Conservation (phyloP, 2,329 filamentous ascomycete species). For the Arthrinium puccinioides region DNA sequence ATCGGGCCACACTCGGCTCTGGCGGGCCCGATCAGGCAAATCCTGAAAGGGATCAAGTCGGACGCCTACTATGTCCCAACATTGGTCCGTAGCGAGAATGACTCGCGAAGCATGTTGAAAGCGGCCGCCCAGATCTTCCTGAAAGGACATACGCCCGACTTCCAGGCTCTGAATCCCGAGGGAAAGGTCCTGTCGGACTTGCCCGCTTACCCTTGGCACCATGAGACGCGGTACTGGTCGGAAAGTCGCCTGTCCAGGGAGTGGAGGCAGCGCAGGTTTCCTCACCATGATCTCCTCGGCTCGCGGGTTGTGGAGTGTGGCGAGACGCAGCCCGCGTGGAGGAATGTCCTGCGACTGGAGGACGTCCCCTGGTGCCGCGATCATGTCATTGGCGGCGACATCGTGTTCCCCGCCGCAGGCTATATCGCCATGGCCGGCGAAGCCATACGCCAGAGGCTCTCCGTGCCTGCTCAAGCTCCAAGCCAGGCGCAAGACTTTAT, state of each 20-base stretch:
- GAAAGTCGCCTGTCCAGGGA: conserved; percentile 10
- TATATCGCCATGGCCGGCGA: conserved; percentile 7
- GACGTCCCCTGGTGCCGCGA: conserved; percentile 24
- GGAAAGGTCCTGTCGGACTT: conserved; percentile 4
- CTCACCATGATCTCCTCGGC: conserved; percentile 11
- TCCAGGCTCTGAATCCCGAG: conserved; percentile 1
- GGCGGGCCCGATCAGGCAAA: conserved; percentile 20
- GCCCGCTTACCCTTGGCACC: conserved; percentile 16
- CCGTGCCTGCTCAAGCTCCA: not conserved
- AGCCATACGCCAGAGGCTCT: conserved; percentile 3
- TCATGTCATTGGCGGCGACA: not conserved
- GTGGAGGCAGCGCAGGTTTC: conserved; percentile 6
- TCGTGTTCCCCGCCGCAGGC: conserved; percentile 3
- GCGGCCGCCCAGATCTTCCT: conserved; percentile 12
- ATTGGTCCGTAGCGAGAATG: conserved; percentile 10
- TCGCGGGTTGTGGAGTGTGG: conserved; percentile 6
- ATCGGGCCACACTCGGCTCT: conserved; percentile 21
- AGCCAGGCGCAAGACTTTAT: not conserved
- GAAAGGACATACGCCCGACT: conserved; percentile 9
- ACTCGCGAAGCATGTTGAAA: conserved; percentile 8
- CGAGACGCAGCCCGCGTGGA: conserved; percentile 15
- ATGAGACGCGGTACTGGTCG: conserved; percentile 11
- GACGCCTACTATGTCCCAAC: conserved; percentile 9
- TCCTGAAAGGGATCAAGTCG: conserved; percentile 11
- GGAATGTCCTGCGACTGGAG: conserved; percentile 24